Evolutionary conservation across 306 rosid species (phyloP).

Genomic region (Mimosa bimucronata): DNA sequence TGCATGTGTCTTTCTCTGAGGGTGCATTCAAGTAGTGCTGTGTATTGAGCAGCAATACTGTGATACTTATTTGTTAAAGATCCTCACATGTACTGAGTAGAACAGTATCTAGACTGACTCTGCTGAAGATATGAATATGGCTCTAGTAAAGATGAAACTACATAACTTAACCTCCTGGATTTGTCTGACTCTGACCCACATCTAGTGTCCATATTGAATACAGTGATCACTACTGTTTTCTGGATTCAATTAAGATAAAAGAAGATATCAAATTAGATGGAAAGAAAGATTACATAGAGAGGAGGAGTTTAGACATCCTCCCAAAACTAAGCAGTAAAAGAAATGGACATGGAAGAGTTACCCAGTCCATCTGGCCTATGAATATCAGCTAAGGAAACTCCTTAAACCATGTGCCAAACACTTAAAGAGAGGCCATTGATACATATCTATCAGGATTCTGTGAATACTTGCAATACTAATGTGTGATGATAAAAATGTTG

Average conservation of each 20-base stretch:
- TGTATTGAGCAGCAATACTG: conserved; percentile 31
- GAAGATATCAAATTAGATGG: background rate
- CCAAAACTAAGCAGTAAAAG: conserved; percentile 13
- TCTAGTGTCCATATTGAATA: conserved; percentile 20
- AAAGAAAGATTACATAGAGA: background rate
- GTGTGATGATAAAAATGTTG: conserved; percentile 1
- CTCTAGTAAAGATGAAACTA: conserved; percentile 21
- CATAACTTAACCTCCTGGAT: conserved; percentile 21
- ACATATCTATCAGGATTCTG: background rate
- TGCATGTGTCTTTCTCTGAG: background rate
- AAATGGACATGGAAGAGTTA: background rate
- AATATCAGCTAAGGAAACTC: background rate
- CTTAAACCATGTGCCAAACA: background rate
- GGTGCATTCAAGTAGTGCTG: background rate
- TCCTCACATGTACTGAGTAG: background rate
- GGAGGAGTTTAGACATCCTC: background rate
- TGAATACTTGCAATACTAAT: conserved; percentile 26
- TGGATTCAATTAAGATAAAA: background rate
- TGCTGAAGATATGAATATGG: conserved; percentile 16
- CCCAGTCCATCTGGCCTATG: background rate
- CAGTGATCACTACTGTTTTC: conserved; percentile 22
- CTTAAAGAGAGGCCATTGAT: background rate
- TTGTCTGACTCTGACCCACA: conserved; percentile 27
- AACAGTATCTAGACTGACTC: conserved; percentile 22
- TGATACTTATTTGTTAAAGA: conserved; percentile 8